Evolutionary conservation across 441 rosid genomes (phyloP).

Genomic region (Eruca vesicaria): DNA sequence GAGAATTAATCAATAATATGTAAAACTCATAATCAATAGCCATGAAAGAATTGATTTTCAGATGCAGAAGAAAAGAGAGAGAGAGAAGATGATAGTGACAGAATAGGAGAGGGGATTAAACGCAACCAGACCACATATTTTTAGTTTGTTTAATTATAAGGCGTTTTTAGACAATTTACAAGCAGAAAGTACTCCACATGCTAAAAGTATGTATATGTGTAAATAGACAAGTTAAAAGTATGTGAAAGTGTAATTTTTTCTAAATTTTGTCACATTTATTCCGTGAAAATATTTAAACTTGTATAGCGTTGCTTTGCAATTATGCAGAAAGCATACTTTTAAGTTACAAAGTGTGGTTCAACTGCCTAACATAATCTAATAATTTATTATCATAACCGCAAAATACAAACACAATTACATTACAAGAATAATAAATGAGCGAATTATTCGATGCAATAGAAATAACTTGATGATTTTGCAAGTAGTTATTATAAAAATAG

Average conservation of each 20-base stretch:
- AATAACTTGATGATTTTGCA: not conserved
- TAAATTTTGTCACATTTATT: slow-evolving; percentile 1
- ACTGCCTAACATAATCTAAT: not conserved
- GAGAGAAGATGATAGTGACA: not conserved
- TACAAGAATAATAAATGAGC: not conserved
- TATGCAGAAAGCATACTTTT: not conserved
- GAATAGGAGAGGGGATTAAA: too few relatives aligned
- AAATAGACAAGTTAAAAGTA: not conserved
- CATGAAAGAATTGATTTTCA: not conserved
- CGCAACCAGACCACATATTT: too few relatives aligned
- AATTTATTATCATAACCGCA: not conserved
- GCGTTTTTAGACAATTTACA: not conserved
- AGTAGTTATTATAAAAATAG: too few relatives aligned
- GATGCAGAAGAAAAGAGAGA: not conserved
- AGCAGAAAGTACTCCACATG: not conserved
- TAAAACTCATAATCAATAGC: not conserved
- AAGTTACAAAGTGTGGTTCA: not conserved
- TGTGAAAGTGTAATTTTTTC: not conserved
- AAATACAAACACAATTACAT: not conserved
- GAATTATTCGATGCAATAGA: not conserved
- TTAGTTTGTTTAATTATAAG: too few relatives aligned
- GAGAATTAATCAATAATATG: too few relatives aligned
- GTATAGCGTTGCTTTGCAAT: not conserved
- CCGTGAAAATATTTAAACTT: slow-evolving; percentile 15
- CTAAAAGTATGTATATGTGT: not conserved